Evolutionary conservation across 2,329 filamentous ascomycete species (phyloP), one percentile per base, ranked within the genome.

Genomic region (Pseudogymnoascus sp.): DNA sequence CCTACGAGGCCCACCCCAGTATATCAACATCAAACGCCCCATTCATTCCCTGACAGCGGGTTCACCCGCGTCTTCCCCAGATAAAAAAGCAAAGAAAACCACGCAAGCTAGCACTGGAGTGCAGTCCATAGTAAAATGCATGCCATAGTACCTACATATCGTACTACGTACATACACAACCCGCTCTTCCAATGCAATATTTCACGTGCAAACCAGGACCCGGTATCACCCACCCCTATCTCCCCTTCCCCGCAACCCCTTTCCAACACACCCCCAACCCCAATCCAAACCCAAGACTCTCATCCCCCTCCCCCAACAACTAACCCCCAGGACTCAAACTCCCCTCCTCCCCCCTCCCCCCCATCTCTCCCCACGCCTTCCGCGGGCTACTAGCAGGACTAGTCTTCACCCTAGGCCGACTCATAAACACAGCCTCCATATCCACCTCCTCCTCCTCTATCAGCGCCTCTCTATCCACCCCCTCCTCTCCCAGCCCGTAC

Each of bases 371-470:
- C 68, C 67, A 67, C 12, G 60, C 62, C 61, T 63, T 69, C 12
- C 60, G 64, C 6, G 70, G 70, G 64, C 70, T 72, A 10, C 67
- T 63, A 40, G 67, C 67, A 1, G 92, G 91, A 73, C 91, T 96
- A 10, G 84, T 84, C 67, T 87, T 87, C 67, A 97, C 85, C 74
- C 86, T 89, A 0, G 92, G 92, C 67, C 92, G 77, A 66, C 90
- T 92, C 75, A 87, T 90, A 73, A 97, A 97, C 1, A 96, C 87
- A 25, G 87, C 88, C 64, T 89, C 88, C 73, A 91, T 89, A 65
- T 95, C 91, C 3, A 82, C 80, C 67, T 91, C 86, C 62, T 87
- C 82, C 28, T 69, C 74, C 44, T 76, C 75, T 63, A 96, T 86
- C 42, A 96, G 76, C 66, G 87, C 83, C 70, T 93, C 88, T 0